Evolutionary conservation across 2,329 filamentous ascomycete genomes (phyloP), one percentile per base, ranked within the genome.

Genomic region (Xylariaceae sp.): DNA sequence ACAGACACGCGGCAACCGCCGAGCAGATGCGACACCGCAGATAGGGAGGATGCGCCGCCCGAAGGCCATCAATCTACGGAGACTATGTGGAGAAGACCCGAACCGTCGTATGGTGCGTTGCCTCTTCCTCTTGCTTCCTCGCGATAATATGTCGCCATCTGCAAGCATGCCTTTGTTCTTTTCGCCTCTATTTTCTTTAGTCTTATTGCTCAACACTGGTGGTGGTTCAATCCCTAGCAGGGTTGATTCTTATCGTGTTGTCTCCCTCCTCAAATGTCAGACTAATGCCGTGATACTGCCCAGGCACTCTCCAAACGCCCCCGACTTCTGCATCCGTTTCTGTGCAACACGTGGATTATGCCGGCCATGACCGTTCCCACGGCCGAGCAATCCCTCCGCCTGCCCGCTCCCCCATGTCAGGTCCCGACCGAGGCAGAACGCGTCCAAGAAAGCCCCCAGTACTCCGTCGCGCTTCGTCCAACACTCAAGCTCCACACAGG

Each of bases 381-480:
- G 67, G 70, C 37, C 63, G 72, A 66, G 60, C 67, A 48, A 60
- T 66, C 61, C 58, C 64, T 44, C 69, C 71, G 37, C 61, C 70
- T 29, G 62, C 75, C 13, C 72, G 74, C 50, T 77, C 81, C 55
- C 74, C 77, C 49, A 65, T 76, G 65, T 58, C 74, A 61, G 68
- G 70, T 42, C 65, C 74, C 53, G 79, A 82, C 50, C 74, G 78
- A 61, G 73, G 76, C 57, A 76, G 77, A 43, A 68, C 71, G 21
- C 77, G 80, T 60, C 77, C 84, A 13, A 85, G 83, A 68, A 95
- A 92, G 69, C 90, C 90, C 16, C 73, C 80, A 10, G 81, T 92
- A 70, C 70, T 81, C 54, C 86, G 89, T 62, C 85, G 90, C 57
- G 78, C 85, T 54, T 92, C 89, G 1, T 90, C 89, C 21, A 88